Conservation (phyloP, 176 grass and related monocot genomes). For the Carex littledalei region DNA sequence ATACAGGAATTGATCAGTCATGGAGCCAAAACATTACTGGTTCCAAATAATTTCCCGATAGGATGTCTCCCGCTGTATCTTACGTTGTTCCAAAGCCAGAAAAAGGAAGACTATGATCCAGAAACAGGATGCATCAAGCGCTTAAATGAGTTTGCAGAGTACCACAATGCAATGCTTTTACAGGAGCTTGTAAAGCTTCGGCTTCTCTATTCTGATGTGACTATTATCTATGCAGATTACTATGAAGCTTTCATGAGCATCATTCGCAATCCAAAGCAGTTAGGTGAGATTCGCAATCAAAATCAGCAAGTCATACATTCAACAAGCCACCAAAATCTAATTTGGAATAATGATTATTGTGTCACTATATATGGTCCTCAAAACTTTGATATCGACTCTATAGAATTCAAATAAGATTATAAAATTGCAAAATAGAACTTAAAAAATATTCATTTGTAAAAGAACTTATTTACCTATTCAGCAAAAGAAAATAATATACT, state of each 20-base stretch:
- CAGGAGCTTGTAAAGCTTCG: slow-evolving; percentile 50
- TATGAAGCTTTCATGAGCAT: slow-evolving; percentile 63
- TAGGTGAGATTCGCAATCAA: slow-evolving; percentile 32
- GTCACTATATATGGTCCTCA: background rate
- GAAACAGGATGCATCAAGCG: slow-evolving; percentile 70
- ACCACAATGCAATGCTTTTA: slow-evolving; percentile 59
- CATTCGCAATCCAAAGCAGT: slow-evolving; percentile 40
- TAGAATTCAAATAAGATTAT: background rate
- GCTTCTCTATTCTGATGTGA: slow-evolving; percentile 31
- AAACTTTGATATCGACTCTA: background rate
- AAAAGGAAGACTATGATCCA: slow-evolving; percentile 62
- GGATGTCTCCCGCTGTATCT: slow-evolving; percentile 69
- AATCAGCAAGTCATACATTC: background rate
- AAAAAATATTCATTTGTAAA: too few species aligned
- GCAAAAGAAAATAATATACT: too few species aligned
- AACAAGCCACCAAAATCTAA: background rate
- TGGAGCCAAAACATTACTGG: slow-evolving; percentile 69
- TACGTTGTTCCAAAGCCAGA: slow-evolving; percentile 49
- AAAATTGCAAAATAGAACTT: background rate
- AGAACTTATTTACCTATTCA: too few species aligned
- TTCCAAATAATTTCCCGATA: slow-evolving; percentile 84
- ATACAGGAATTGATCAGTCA: too few species aligned
- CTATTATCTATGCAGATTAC: slow-evolving; percentile 78
- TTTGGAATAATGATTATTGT: background rate
- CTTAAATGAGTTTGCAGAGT: slow-evolving; percentile 69